Base-by-base conservation (phyloP, 2,329 filamentous ascomycete species). In the Eutypella sp. region DNA sequence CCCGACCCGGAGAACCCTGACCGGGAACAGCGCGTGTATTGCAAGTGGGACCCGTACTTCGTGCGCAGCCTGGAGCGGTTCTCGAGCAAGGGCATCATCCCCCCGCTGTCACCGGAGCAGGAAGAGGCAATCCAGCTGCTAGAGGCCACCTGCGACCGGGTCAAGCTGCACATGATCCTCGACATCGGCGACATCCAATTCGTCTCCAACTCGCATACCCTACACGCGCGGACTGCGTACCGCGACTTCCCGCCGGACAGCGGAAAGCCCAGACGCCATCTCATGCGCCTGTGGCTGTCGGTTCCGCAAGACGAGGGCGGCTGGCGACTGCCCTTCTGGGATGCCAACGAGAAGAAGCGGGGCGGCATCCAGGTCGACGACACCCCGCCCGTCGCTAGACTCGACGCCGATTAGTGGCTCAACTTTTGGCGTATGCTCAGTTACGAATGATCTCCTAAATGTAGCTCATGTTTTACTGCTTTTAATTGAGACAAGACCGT, bases 1-100 rank as follows among this genome's bases (percentile, higher is more conserved):
- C 54, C 59, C 10, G 61, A 64, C 52, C 52, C 56, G 34, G 51
- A 53, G 10, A 39, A 62, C 53, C 57, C 60, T 5, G 79, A 76
- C 6, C 76, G 78, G 6, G 74, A 82, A 56, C 76, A 76, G 27
- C 73, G 87, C 13, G 78, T 92, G 10, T 91, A 88, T 68, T 84
- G 81, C 65, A 95, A 95, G 74, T 95, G 85, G 82, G 90, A 95
- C 61, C 90, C 90, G 1, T 95, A 95, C 75, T 95, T 86, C 64
- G 81, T 95, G 48, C 81, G 81, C 52, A 89, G 84, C 8, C 73
- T 95, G 7, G 75, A 71, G 18, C 80, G 89, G 23, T 93, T 92
- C 71, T 87, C 81, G 1, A 81, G 89, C 60, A 66, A 69, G 16
- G 89, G 87, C 2, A 62, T 87, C 39, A 85, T 95, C 49, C 89